phyloP scores from a whole-genome alignment of 805 yeast genomes.

The Saccharomycopsis fermentans region DNA sequence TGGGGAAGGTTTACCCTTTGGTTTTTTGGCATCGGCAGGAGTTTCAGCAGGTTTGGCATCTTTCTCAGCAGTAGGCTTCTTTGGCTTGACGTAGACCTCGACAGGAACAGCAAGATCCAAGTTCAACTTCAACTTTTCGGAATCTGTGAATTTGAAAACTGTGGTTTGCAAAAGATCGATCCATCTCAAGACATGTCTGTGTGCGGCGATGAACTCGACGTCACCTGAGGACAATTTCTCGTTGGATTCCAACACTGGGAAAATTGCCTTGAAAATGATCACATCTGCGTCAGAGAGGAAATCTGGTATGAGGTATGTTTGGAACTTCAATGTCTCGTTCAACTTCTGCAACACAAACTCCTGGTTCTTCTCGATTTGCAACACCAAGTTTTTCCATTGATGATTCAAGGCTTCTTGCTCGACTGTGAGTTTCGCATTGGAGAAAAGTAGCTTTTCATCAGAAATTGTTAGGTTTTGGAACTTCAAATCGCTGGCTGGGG shows the following conservation, averaged over 20 bases:
- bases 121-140: constrained; percentile 48
- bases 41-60: constrained; percentile 13
- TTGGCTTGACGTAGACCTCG: constrained; percentile 52
- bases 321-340: constrained; percentile 57
- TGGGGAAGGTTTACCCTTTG: constrained; percentile 20
- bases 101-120: constrained; percentile 58
- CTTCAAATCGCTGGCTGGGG: background rate
- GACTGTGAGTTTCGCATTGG: constrained; percentile 10
- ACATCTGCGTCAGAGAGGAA: constrained; percentile 62
- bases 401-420: constrained; percentile 16
- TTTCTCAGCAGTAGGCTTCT: constrained; percentile 32
- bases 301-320: constrained; percentile 64
- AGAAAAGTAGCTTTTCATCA: constrained; percentile 12
- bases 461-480: constrained; percentile 11
- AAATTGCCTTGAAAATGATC: constrained; percentile 52
- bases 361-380: constrained; percentile 8
- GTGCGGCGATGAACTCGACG: constrained; percentile 32
- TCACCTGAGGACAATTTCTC: constrained; percentile 37
- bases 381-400: constrained; percentile 15
- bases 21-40: constrained; percentile 11
- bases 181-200: constrained; percentile 92
- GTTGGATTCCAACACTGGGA: constrained; percentile 38
- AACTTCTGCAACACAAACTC: constrained; percentile 29
- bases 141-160: constrained; percentile 32
- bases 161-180: constrained; percentile 74